phyloP scores from a whole-genome alignment of 495 filamentous ascomycete genomes.

The Hypoxylon lienhwacheense region DNA sequence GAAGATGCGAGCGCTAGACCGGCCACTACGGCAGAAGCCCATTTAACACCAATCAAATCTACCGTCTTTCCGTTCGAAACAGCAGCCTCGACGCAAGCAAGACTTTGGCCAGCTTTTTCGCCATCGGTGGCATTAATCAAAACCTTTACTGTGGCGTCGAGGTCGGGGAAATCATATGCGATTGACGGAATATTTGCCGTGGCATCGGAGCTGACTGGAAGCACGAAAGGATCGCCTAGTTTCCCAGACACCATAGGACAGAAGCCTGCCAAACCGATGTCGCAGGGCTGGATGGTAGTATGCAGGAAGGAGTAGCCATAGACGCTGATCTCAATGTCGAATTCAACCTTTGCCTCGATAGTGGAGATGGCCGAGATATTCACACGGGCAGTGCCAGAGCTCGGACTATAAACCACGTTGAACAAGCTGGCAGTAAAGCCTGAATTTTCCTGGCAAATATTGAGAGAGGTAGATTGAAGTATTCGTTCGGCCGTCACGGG shows the following conservation, averaged over 20 bases:
- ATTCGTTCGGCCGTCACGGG: constrained; percentile 40
- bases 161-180: constrained; percentile 86
- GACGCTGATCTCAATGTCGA: constrained; percentile 73
- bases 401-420: constrained; percentile 75
- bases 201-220: constrained; percentile 59
- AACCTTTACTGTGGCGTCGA: constrained; percentile 84
- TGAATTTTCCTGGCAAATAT: constrained; percentile 74
- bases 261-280: constrained; percentile 66
- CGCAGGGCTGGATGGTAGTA: constrained; percentile 74
- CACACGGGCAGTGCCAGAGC: constrained; percentile 67
- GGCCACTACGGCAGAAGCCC: constrained; percentile 86
- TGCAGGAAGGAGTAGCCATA: constrained; percentile 75
- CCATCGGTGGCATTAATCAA: constrained; percentile 70
- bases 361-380: constrained; percentile 81
- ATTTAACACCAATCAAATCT: constrained; percentile 83
- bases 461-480: constrained; percentile 75
- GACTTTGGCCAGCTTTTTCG: constrained; percentile 55
- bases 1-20: constrained; percentile 81
- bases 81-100: constrained; percentile 86
- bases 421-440: constrained; percentile 83
- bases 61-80: constrained; percentile 94
- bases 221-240: constrained; percentile 69
- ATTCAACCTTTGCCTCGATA: constrained; percentile 83
- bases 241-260: constrained; percentile 91
- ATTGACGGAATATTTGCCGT: constrained; percentile 73